phyloP scores from a whole-genome alignment of 176 grass and related monocot genomes.

The Carex parvula region DNA sequence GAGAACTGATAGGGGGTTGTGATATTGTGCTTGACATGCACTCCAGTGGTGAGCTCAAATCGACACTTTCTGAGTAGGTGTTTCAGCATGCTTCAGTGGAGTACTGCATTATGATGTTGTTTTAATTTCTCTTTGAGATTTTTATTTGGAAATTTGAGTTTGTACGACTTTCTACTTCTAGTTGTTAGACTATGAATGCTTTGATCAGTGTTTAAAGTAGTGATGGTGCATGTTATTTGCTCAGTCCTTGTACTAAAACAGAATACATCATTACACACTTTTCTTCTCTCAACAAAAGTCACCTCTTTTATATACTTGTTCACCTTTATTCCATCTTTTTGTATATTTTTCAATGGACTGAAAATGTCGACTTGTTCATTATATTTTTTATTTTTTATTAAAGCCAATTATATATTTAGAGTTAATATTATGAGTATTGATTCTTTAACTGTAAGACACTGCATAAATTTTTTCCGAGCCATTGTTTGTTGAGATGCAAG shows the following conservation, averaged over 20 bases:
- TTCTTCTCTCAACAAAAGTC: not conserved
- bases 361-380: too few species aligned
- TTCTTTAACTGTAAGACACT: too few species aligned
- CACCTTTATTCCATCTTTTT: constrained; percentile 35
- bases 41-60: constrained; percentile 61
- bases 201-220: not conserved
- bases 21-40: constrained; percentile 89
- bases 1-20: constrained; percentile 83
- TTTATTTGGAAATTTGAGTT: constrained; percentile 13
- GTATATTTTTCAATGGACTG: too few species aligned
- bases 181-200: constrained; percentile 21
- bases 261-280: not conserved
- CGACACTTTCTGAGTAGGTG: constrained; percentile 49
- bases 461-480: too few species aligned
- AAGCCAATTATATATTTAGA: too few species aligned
- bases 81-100: not conserved
- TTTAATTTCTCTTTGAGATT: not conserved
- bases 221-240: not conserved
- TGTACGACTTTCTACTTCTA: not conserved
- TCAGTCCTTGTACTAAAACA: not conserved
- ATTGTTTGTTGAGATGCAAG: too few species aligned
- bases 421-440: too few species aligned
- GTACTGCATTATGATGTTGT: not conserved
- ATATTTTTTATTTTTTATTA: too few species aligned
- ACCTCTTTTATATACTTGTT: constrained; percentile 28